Base-by-base conservation (phyloP, 139 green algal species). In the Trebouxia sp. region DNA sequence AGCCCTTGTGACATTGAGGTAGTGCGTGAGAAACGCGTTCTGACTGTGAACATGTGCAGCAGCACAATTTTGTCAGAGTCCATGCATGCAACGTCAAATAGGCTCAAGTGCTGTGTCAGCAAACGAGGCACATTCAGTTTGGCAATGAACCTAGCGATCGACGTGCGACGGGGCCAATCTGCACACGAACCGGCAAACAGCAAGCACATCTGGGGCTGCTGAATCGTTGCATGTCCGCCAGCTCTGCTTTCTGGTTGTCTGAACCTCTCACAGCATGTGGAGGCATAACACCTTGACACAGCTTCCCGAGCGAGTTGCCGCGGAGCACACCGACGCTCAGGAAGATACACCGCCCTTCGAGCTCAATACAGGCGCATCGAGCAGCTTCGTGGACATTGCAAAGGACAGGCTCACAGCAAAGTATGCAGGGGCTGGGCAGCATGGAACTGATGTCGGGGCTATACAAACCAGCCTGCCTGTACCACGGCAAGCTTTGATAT, bases 401-500 rank as follows among this genome's bases (percentile, higher is more conserved):
- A 90, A 90, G 62, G 88, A 97, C 83, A 94, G 92, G 82, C 85
- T 94, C 0, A 91, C 81, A 5, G 85, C 95, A 6, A 82, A 77
- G 6, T 97, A 98, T 82, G 89, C 65, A 11, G 89, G 87, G 14
- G 82, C 91, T 24, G 89, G 78, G 0, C 79, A 87, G 7, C 91
- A 97, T 65, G 75, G 53, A 39, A 93, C 92, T 50, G 94, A 97
- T 48, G 94, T 98, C 1, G 92, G 90, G 10, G 72, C 84, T 26
- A 91, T 96, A 17, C 88, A 92, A 51, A 88, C 88, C 26, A 94
- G 97, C 82, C 82, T 83, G 12, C 87, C 91, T 1, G 90, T 92
- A 12, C 94, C 93, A 0, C 56, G 67, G 11, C 84, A 87, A 14
- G 65, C 65, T 11, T 70, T 81, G 6, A 26, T 98, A 1, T 98